Percentiles rank a stretch among this genome's conserved stretches.
Conservation (phyloP, 169 alveolate genomes). For the Plasmodium cynomolgi region DNA sequence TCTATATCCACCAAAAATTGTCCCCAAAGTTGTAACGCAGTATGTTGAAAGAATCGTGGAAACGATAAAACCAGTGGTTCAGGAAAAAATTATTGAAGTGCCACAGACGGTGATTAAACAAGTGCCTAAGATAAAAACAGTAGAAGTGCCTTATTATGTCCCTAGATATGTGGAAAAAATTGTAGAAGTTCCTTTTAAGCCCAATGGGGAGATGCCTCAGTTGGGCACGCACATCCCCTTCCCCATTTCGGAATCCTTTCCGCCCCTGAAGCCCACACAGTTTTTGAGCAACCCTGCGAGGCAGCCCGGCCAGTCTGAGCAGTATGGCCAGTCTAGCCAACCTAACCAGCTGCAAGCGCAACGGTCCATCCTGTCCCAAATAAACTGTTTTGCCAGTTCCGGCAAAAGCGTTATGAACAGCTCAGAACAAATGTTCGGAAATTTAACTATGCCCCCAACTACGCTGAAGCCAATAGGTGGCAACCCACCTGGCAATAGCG, state of each 20-base stretch:
- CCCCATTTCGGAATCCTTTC: constrained; percentile 74
- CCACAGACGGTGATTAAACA: constrained; percentile 89
- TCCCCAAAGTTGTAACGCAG: constrained; percentile 86
- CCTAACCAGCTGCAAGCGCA: constrained; percentile 27
- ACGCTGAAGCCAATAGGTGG: constrained; percentile 22
- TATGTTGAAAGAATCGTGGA: constrained; percentile 88
- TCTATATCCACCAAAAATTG: constrained; percentile 89
- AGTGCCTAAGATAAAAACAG: constrained; percentile 87
- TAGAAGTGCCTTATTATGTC: constrained; percentile 88
- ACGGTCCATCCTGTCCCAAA: constrained; percentile 58
- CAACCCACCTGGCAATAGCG: constrained; percentile 2
- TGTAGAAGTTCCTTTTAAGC: constrained; percentile 87
- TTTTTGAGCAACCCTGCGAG: constrained; percentile 32
- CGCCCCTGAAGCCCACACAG: constrained; percentile 74
- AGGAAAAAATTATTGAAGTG: constrained; percentile 85
- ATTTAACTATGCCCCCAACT: constrained; percentile 22
- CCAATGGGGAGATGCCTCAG: constrained; percentile 79
- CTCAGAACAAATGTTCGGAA: neutral
- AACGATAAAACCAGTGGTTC: constrained; percentile 86
- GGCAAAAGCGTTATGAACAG: constrained; percentile 8
- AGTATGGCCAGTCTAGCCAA: constrained; percentile 13
- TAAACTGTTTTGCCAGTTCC: neutral
- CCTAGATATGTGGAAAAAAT: constrained; percentile 89
- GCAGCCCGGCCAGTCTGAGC: constrained; percentile 15
- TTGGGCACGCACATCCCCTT: constrained; percentile 72